These are phyloP conservation scores for Cercospora sesami DNA, from an alignment of 2,329 filamentous ascomycete genomes.

Conservation along the genomic window DNA sequence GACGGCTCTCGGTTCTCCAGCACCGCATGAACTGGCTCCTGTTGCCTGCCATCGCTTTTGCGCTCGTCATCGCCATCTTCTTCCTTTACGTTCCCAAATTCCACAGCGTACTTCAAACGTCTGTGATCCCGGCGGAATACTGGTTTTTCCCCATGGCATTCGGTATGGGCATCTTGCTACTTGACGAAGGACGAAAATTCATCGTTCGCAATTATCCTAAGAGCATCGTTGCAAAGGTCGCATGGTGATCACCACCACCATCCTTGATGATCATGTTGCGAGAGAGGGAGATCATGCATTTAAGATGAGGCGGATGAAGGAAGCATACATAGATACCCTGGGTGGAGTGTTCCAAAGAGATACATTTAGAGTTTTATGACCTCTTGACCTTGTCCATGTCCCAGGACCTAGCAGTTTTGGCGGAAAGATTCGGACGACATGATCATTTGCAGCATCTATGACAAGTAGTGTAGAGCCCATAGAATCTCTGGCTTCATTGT, in stretches of 20 bases:
- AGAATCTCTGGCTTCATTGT: not conserved
- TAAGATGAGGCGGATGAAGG: not conserved
- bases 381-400: not conserved
- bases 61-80: slow-evolving; percentile 68
- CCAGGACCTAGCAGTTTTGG: not conserved
- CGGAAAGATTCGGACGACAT: not conserved
- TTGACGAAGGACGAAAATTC: slow-evolving; percentile 69
- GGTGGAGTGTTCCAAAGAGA: not conserved
- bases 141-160: slow-evolving; percentile 77
- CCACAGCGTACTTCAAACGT: slow-evolving; percentile 61
- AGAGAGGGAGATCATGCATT: not conserved
- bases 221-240: slow-evolving; percentile 59
- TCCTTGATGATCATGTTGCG: not conserved
- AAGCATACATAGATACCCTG: not conserved
- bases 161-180: slow-evolving; percentile 61
- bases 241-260: slow-evolving; percentile 55
- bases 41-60: slow-evolving; percentile 69
- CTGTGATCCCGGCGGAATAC: slow-evolving; percentile 66
- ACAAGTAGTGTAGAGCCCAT: not conserved
- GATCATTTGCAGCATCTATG: not conserved
- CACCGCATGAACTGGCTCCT: slow-evolving; percentile 72
- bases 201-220: slow-evolving; percentile 60
- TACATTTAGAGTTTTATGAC: not conserved
- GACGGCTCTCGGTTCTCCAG: slow-evolving; percentile 64
- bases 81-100: slow-evolving; percentile 65